Evolutionary conservation across 148 eudicot genomes (phyloP).

Genomic region (Silene latifolia): DNA sequence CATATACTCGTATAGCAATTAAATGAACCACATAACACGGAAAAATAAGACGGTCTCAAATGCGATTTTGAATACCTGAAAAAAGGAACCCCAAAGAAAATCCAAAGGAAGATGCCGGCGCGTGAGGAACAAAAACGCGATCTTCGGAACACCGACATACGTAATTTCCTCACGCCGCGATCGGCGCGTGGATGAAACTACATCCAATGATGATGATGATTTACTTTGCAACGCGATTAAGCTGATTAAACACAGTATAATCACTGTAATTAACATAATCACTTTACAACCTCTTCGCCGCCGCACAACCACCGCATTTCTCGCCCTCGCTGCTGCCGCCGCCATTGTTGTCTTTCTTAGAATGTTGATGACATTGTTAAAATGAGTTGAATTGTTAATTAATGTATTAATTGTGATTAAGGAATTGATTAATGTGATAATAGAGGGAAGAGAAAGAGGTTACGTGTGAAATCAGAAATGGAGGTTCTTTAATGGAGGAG

Average conservation of each 20-base stretch:
- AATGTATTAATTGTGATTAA: not conserved
- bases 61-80: conserved; percentile 47
- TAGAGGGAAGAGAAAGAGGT: not conserved
- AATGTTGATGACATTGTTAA: conserved; percentile 2
- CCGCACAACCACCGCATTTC: conserved; percentile 3
- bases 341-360: conserved; percentile 30
- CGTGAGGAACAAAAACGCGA: conserved; percentile 76
- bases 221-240: conserved; percentile 33
- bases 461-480: conserved; percentile 30
- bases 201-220: conserved; percentile 11
- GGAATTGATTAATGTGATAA: not conserved
- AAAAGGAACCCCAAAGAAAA: conserved; percentile 82
- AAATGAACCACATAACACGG: not conserved
- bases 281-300: conserved; percentile 36
- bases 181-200: conserved; percentile 23
- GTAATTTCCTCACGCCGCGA: conserved; percentile 25
- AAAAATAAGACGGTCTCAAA: not conserved
- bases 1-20: not conserved
- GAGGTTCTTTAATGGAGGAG: conserved; percentile 27
- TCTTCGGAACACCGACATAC: conserved; percentile 51
- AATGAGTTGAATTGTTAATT: not conserved
- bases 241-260: conserved; percentile 35
- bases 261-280: conserved; percentile 24
- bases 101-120: conserved; percentile 79
- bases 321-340: conserved; percentile 2